Evolutionary conservation across 2,329 filamentous ascomycete species (phyloP), one percentile per base, ranked within the genome.

Genomic region (Leptosphaerulina australis): DNA sequence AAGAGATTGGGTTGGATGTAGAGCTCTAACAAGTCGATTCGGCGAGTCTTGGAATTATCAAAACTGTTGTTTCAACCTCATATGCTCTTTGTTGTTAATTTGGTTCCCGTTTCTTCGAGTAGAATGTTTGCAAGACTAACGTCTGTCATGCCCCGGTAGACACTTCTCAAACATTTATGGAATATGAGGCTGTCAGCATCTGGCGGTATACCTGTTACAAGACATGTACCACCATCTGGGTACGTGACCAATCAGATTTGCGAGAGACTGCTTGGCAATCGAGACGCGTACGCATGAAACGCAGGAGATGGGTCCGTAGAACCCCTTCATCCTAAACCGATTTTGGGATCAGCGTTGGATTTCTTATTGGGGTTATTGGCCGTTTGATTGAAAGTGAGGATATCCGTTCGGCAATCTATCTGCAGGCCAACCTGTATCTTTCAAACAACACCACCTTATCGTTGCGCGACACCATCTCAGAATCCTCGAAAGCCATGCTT

Each of bases 1-100:
- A 70, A 60, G 51, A 56, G 65, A 20, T 47, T 72, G 40, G 66
- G 67, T 30, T 70, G 66, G 68, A 44, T 69, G 36, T 69, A 50
- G 62, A 39, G 10, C 28, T 9, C 5, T 12, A 14, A 5, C n/a
- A n/a, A n/a, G n/a, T n/a, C n/a, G n/a, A n/a, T n/a, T n/a, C n/a
- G n/a, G n/a, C 3, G 11, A 36, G 20, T 24, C 5, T 6, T 15
- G 34, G 3, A 6, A 36, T 2, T 10, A 33, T n/a, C 7, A 15
- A 12, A n/a, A 11, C 6, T 11, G 5, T 14, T 14, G 18, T 6
- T 15, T 39, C 35, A 17, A 14, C 5, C 14, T 25, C n/a, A n/a
- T 15, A 12, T 22, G 7, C 6, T 26, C 17, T 24, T 11, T 7
- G 8, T 18, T 26, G 20, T 22, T 21, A 17, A 30, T 11, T 15